Evolutionary conservation across 2,329 filamentous ascomycete species (phyloP).

Genomic region (Epicoccum nigrum): DNA sequence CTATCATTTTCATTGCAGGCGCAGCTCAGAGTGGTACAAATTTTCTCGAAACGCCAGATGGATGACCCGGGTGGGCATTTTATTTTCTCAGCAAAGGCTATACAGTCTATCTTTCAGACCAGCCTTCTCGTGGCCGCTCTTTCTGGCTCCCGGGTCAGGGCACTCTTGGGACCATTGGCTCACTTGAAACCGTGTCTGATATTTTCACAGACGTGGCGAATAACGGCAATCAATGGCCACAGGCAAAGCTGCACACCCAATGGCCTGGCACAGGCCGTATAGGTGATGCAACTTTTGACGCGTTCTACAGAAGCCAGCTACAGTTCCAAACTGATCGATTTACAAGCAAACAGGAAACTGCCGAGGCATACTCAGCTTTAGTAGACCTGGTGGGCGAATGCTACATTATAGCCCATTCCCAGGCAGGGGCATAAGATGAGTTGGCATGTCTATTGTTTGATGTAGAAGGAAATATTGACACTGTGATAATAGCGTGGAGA

Average conservation of each 20-base stretch:
- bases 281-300: not conserved
- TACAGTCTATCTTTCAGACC: slow-evolving; percentile 56
- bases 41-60: slow-evolving; percentile 54
- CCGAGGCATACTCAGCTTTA: slow-evolving; percentile 50
- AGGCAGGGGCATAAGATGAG: slow-evolving; percentile 52
- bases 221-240: slow-evolving; percentile 43
- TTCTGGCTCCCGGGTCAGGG: slow-evolving; percentile 33
- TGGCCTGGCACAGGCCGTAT: slow-evolving; percentile 40
- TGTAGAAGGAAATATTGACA: no score
- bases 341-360: slow-evolving; percentile 41
- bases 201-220: slow-evolving; percentile 16
- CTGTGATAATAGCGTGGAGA: slow-evolving; percentile 50
- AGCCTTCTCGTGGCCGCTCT: slow-evolving; percentile 53
- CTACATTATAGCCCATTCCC: slow-evolving; percentile 58
- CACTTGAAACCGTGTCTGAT: slow-evolving; percentile 2
- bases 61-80: slow-evolving; percentile 57
- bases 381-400: slow-evolving; percentile 52
- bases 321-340: slow-evolving; percentile 42
- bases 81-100: slow-evolving; percentile 55
- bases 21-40: slow-evolving; percentile 29
- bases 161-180: slow-evolving; percentile 10
- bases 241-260: slow-evolving; percentile 53
- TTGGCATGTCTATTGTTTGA: no score
- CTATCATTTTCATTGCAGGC: slow-evolving; percentile 21
- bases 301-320: slow-evolving; percentile 44